Base-by-base conservation (phyloP, 208 protist species). In the Porcisia hertigi region DNA sequence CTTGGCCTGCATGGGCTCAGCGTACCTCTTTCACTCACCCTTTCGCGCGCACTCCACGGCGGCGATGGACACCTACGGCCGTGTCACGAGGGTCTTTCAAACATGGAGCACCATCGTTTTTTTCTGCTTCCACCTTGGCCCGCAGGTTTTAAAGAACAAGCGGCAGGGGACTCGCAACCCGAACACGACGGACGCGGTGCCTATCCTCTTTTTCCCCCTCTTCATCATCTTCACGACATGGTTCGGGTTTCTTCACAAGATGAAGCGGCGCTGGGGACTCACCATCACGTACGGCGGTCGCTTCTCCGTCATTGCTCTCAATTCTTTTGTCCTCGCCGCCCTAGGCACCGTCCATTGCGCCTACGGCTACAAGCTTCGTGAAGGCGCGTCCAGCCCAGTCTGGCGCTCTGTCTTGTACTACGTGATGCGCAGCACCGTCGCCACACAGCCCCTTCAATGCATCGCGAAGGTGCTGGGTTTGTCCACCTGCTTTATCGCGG, bases 11-110 rank as follows among this genome's bases (percentile, higher is more conserved):
- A 47, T 96, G 30, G 67, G 73, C 12, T 77, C 77, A 39, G 86
- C 86, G 49, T 96, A 93, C 71, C 79, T 96, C 30, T 94, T 94
- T 57, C 90, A 94, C 79, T 87, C 90, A 0, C 92, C 92, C 2
- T 94, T 96, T 69, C 92, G 89, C 43, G 76, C 84, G 0, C 84
- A 93, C 77, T 81, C 69, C 49, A 79, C 70, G 41, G 71, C 81
- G 8, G 64, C 79, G 5, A 81, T 74, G 23, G 92, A 94, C 74
- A 82, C 73, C 47, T 94, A 96, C 69, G 86, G 87, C 14, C 85
- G 81, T 6, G 11, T 93, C 23, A 92, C 85, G 11, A 93, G 91
- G 65, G 74, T 93, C 47, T 77, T 91, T 11, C 92, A 96, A 60
- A 85, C 79, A 12, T 94, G 92, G 89, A 79, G 79, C 70, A 71